A percentile compares a stretch with the other conserved stretches of the same genome.
Conservation (phyloP, 805 yeast species). For the Priceomyces melissophilus region DNA sequence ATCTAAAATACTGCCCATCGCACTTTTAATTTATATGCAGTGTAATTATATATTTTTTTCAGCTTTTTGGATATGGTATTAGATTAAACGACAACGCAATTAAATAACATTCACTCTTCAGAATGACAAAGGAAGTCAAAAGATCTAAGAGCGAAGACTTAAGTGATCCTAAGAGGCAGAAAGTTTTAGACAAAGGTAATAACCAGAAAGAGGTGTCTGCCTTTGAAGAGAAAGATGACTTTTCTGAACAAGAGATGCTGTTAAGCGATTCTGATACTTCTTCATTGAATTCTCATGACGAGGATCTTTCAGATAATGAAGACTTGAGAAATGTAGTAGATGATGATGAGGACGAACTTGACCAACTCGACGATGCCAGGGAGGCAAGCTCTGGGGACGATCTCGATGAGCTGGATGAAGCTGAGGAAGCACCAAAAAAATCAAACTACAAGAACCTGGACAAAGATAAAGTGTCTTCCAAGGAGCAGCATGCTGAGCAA, state of each 20-base stretch:
- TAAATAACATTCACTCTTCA: too few relatives aligned
- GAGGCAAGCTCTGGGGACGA: slow-evolving; percentile 12
- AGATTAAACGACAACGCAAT: neutral
- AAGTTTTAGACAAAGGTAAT: slow-evolving; percentile 24
- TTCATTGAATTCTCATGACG: slow-evolving; percentile 5
- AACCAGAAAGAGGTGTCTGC: slow-evolving; percentile 25
- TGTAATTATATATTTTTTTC: too few relatives aligned
- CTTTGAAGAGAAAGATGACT: slow-evolving; percentile 11
- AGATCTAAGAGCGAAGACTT: slow-evolving; percentile 2
- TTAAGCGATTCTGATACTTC: slow-evolving; percentile 10
- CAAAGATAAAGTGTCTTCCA: slow-evolving; percentile 50
- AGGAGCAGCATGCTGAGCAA: slow-evolving; percentile 79
- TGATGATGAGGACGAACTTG: slow-evolving; percentile 18
- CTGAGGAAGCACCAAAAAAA: slow-evolving; percentile 16
- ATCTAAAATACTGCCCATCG: too few relatives aligned
- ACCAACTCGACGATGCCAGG: slow-evolving; percentile 18
- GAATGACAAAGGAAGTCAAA: too few relatives aligned
- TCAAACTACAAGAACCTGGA: slow-evolving; percentile 18
- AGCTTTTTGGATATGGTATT: too few relatives aligned
- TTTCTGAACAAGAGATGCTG: slow-evolving; percentile 11
- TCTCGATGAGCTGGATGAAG: slow-evolving; percentile 19
- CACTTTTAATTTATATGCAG: too few relatives aligned
- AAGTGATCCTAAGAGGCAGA: slow-evolving; percentile 7
- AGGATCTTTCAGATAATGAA: slow-evolving; percentile 16
- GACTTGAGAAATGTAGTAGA: slow-evolving; percentile 20